Percentiles rank a stretch among this genome's conserved stretches.
These are phyloP conservation scores for Luvunga scandens DNA, from an alignment of 345 rosid genomes.

Conservation along the genomic window DNA sequence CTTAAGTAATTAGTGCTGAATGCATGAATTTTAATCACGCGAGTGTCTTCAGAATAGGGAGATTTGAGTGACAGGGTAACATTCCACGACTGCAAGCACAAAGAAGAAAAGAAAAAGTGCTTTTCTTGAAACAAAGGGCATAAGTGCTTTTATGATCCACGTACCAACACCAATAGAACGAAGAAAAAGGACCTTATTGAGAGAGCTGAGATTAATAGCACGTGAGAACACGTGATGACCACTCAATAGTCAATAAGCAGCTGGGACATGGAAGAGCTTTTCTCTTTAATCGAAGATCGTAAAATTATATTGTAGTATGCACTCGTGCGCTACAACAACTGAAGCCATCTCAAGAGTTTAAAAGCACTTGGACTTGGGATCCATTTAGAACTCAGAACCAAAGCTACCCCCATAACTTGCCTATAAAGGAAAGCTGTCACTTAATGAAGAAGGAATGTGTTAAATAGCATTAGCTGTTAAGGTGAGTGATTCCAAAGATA, in stretches of 20 bases:
- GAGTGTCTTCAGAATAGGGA: not conserved
- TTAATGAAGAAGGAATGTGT: not conserved
- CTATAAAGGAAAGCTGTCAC: not conserved
- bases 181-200: not conserved
- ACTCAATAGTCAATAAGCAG: not conserved
- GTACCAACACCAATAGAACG: slow-evolving; percentile 13
- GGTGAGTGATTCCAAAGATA: not conserved
- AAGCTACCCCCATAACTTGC: not conserved
- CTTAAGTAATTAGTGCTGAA: not conserved
- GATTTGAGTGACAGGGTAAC: not conserved
- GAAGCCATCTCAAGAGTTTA: slow-evolving; percentile 20
- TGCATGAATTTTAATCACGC: not conserved
- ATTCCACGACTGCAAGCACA: slow-evolving; percentile 2
- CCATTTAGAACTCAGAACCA: not conserved
- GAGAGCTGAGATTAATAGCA: not conserved
- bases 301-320: too few species aligned
- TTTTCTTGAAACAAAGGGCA: not conserved
- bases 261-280: too few species aligned
- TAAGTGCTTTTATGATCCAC: not conserved
- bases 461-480: not conserved
- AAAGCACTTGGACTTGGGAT: slow-evolving; percentile 18
- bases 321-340: not conserved
- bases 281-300: too few species aligned
- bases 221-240: not conserved
- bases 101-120: not conserved